Percentiles rank a stretch among this genome's conserved stretches.
Conservation (phyloP, 1,139 yeast genomes). For the Hansenula lynferdii region DNA sequence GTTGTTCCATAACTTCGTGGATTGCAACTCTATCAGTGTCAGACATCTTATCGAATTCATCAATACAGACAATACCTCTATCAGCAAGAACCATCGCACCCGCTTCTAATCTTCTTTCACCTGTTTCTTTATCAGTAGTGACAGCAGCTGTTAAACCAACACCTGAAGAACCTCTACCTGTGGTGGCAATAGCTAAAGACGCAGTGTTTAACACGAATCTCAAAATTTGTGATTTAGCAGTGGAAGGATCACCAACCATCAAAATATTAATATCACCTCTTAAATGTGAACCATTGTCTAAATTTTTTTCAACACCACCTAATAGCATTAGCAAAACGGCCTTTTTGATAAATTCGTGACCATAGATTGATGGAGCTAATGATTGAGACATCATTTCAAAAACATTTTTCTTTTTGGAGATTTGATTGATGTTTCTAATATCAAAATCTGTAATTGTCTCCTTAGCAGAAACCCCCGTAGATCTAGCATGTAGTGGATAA, state of each 20-base stretch:
- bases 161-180: constrained; percentile 99
- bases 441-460: constrained; percentile 78
- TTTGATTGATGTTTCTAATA: constrained; percentile 78
- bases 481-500: constrained; percentile 82
- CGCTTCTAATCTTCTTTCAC: constrained; percentile 94
- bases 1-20: constrained; percentile 99
- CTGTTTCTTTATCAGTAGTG: constrained; percentile 93
- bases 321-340: constrained; percentile 88
- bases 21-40: constrained; percentile 97
- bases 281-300: constrained; percentile 93
- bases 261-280: constrained; percentile 96
- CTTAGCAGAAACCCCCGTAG: constrained; percentile 77
- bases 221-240: constrained; percentile 94
- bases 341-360: constrained; percentile 85
- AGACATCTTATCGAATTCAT: constrained; percentile 97
- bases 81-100: constrained; percentile 99
- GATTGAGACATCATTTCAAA: constrained; percentile 82
- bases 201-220: constrained; percentile 95
- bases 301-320: constrained; percentile 93
- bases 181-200: constrained; percentile 92
- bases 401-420: constrained; percentile 63
- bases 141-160: constrained; percentile 99
- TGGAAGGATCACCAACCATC: constrained; percentile 99
- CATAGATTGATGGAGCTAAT: constrained; percentile 93
- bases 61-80: constrained; percentile 96